Evolutionary conservation across 2,329 filamentous ascomycete genomes (phyloP).

Genomic region (Fusarium fracticaudum): DNA sequence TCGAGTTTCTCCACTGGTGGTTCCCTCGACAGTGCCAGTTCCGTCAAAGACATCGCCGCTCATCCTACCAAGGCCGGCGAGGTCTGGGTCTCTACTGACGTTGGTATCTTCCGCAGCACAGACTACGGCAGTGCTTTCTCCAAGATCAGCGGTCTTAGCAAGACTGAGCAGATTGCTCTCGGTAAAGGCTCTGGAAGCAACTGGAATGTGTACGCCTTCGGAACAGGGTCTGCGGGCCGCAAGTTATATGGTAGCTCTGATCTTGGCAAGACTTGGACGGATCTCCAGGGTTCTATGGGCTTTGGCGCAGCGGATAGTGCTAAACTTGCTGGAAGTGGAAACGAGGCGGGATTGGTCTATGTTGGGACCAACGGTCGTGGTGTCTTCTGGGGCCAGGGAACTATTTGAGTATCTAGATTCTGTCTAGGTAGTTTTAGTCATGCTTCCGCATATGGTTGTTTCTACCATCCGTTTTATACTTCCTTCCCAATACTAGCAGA

Average conservation of each 20-base stretch:
- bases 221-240: slow-evolving; percentile 53
- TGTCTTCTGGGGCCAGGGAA: slow-evolving; percentile 47
- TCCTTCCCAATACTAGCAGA: rapidly evolving
- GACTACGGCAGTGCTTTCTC: slow-evolving; percentile 61
- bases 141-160: slow-evolving; percentile 49
- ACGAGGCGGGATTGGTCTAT: slow-evolving; percentile 57
- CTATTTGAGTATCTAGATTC: not conserved
- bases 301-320: slow-evolving; percentile 56
- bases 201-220: slow-evolving; percentile 61
- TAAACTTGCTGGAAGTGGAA: slow-evolving; percentile 56
- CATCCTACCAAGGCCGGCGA: slow-evolving; percentile 68
- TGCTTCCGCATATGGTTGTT: not conserved
- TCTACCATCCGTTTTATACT: rapidly evolving
- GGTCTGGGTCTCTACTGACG: slow-evolving; percentile 66
- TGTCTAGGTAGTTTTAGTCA: not conserved
- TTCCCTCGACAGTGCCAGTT: slow-evolving; percentile 51
- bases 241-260: slow-evolving; percentile 58
- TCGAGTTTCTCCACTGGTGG: slow-evolving; percentile 55
- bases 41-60: slow-evolving; percentile 64
- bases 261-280: slow-evolving; percentile 54
- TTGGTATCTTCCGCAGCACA: slow-evolving; percentile 63
- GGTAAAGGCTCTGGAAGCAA: slow-evolving; percentile 51
- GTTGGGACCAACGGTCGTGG: slow-evolving; percentile 62
- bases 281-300: slow-evolving; percentile 56
- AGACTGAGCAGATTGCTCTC: slow-evolving; percentile 56